A percentile compares a stretch with the other conserved stretches of the same genome.
These are phyloP conservation scores for Colletotrichum sidae DNA, from an alignment of 2,329 filamentous ascomycete species.

Conservation along the genomic window DNA sequence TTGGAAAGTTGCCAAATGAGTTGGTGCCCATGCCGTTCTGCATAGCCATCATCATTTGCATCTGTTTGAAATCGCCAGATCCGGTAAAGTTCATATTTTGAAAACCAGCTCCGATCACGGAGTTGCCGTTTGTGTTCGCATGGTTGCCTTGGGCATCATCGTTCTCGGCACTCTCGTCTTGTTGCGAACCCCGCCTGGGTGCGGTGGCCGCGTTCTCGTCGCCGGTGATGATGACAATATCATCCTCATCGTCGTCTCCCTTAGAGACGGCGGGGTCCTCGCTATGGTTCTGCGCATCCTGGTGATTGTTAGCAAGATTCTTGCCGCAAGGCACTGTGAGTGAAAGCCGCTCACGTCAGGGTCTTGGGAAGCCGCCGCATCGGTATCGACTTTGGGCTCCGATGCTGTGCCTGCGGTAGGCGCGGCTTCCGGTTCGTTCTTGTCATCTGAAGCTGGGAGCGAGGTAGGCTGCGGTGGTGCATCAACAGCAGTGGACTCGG, in stretches of 20 bases:
- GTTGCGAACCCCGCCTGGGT: background rate
- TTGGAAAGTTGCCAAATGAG: constrained; percentile 71
- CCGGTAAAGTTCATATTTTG: constrained; percentile 70
- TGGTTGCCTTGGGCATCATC: constrained; percentile 40
- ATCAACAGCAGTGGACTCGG: constrained; percentile 38
- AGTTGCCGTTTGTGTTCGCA: constrained; percentile 46
- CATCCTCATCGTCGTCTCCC: constrained; percentile 33
- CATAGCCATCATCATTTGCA: constrained; percentile 86
- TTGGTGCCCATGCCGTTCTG: constrained; percentile 72
- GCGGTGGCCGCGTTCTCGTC: constrained; percentile 31
- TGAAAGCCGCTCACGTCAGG: constrained; percentile 2
- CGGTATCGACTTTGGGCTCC: background rate
- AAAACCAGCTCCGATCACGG: constrained; percentile 61
- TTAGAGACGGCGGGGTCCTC: constrained; percentile 24
- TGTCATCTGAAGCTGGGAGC: background rate
- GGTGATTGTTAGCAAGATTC: constrained; percentile 6
- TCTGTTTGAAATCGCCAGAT: constrained; percentile 75
- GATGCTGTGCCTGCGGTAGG: background rate
- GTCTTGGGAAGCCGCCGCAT: constrained; percentile 17
- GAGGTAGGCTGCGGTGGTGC: constrained; percentile 14
- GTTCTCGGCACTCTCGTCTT: constrained; percentile 38
- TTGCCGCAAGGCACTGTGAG: background rate
- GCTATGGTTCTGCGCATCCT: constrained; percentile 22
- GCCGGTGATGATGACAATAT: constrained; percentile 33
- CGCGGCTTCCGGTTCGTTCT: constrained; percentile 4